A percentile compares a stretch with the other conserved stretches of the same genome.
Conservation (phyloP, 2,329 filamentous ascomycete species). For the Elsinoe arachidis region DNA sequence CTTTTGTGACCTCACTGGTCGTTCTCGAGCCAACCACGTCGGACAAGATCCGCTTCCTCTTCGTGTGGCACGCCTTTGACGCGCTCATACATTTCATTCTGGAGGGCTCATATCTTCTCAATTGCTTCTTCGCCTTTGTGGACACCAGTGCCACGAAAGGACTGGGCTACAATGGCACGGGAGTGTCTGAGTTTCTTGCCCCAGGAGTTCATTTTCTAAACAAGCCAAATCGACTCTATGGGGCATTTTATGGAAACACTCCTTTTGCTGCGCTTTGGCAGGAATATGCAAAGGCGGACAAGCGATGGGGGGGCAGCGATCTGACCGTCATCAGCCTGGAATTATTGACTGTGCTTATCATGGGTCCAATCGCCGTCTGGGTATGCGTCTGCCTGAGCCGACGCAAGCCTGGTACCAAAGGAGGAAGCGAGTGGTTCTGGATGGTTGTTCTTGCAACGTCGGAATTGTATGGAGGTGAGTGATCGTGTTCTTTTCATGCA, state of each 20-base stretch:
- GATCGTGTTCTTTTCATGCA: neutral
- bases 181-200: constrained; percentile 35
- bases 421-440: constrained; percentile 44
- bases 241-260: constrained; percentile 47
- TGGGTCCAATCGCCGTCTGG: constrained; percentile 49
- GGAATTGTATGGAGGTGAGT: constrained; percentile 52
- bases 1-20: constrained; percentile 41
- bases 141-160: constrained; percentile 31
- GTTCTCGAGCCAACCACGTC: constrained; percentile 48
- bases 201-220: constrained; percentile 47
- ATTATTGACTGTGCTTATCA: constrained; percentile 52
- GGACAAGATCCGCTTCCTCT: constrained; percentile 61
- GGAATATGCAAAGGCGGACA: constrained; percentile 58
- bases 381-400: constrained; percentile 42
- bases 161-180: constrained; percentile 17
- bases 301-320: constrained; percentile 52
- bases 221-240: constrained; percentile 47
- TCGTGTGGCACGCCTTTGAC: constrained; percentile 93
- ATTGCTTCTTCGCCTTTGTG: constrained; percentile 72
- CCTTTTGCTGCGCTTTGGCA: constrained; percentile 52
- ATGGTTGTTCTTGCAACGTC: constrained; percentile 52
- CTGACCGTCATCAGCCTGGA: constrained; percentile 52
- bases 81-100: constrained; percentile 84
- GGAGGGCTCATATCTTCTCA: constrained; percentile 85
- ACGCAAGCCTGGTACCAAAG: constrained; percentile 24